Conservation (phyloP, 176 grass and related monocot genomes). For the Thinopyrum elongatum region DNA sequence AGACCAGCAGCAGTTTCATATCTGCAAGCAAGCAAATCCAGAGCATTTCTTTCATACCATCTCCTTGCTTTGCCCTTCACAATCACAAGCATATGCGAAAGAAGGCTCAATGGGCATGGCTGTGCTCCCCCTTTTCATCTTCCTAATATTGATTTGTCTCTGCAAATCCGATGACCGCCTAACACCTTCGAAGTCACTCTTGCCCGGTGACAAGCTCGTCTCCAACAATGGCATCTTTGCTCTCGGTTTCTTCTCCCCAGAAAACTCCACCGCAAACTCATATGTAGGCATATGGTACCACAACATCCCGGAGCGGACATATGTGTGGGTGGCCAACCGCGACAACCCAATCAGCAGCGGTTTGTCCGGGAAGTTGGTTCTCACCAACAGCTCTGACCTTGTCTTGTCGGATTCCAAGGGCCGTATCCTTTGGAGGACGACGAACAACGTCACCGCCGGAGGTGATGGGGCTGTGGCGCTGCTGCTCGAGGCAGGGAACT, state of each 20-base stretch:
- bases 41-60: neutral
- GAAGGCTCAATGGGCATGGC: neutral
- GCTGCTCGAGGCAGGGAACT: conserved; percentile 32
- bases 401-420: conserved; percentile 24
- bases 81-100: conserved; percentile 5
- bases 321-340: conserved; percentile 61
- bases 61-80: neutral
- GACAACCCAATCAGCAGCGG: conserved; percentile 13
- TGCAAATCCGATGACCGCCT: conserved; percentile 35
- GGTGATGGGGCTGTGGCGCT: neutral
- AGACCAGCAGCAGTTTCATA: neutral
- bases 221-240: conserved; percentile 32
- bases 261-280: neutral
- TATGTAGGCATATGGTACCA: conserved; percentile 55
- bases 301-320: conserved; percentile 19
- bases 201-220: conserved; percentile 6
- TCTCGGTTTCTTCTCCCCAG: conserved; percentile 48
- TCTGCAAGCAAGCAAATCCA: neutral
- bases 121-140: neutral
- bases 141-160: neutral
- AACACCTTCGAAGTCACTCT: conserved; percentile 20
- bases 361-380: neutral
- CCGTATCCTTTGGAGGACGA: conserved; percentile 20
- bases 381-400: conserved; percentile 29
- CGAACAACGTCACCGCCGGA: neutral